Percentiles rank a stretch among this genome's conserved stretches.
Evolutionary conservation across 179 eudicot genomes (phyloP).

Genomic region (Camellia oleifera): DNA sequence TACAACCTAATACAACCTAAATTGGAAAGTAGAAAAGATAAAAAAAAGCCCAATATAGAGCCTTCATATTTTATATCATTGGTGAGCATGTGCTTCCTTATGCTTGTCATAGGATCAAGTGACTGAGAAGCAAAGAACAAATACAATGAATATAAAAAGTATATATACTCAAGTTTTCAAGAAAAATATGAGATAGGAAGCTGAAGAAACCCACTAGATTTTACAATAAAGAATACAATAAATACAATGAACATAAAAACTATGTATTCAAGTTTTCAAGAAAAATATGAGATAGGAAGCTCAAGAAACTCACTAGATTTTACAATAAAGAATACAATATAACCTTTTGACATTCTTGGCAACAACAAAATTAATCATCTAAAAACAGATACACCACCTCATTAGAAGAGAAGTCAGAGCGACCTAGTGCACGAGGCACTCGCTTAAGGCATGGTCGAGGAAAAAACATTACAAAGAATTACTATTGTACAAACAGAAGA

Average conservation of each 20-base stretch:
- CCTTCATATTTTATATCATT: too few relatives aligned
- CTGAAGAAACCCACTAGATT: not conserved
- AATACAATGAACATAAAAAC: not conserved
- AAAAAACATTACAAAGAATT: not conserved
- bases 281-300: not conserved
- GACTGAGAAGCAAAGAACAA: not conserved
- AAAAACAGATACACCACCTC: conserved; percentile 1
- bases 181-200: not conserved
- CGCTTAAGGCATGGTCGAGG: not conserved
- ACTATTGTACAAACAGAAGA: conserved; percentile 2
- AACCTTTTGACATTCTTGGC: not conserved
- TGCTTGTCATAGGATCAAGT: too few relatives aligned
- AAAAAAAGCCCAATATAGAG: too few relatives aligned
- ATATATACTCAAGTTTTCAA: not conserved
- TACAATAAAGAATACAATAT: not conserved
- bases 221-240: not conserved
- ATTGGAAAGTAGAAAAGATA: too few relatives aligned
- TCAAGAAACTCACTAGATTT: not conserved
- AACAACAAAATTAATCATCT: not conserved
- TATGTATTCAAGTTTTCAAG: not conserved
- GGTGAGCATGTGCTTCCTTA: too few relatives aligned
- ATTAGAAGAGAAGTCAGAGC: too few relatives aligned
- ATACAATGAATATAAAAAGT: not conserved
- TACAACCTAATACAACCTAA: too few relatives aligned
- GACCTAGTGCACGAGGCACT: too few relatives aligned